These are phyloP conservation scores for Pseudogymnoascus sp. DNA, from an alignment of 2,329 filamentous ascomycete species.

Conservation along the genomic window DNA sequence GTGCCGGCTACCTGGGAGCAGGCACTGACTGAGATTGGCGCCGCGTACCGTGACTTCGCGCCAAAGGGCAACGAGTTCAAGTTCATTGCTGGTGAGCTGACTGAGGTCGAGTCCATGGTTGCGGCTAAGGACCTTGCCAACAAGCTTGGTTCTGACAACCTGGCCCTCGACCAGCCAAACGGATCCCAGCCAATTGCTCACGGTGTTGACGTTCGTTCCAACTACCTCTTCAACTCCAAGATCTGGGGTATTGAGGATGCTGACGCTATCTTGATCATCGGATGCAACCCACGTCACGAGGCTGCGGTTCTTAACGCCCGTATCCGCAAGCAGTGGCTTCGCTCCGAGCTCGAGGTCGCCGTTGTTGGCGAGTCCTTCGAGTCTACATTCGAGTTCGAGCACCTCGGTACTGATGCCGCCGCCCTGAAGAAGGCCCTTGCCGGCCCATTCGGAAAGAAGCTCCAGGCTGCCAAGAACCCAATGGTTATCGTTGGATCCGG, in stretches of 20 bases:
- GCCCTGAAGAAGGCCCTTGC: conserved; percentile 78
- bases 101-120: conserved; percentile 87
- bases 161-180: conserved; percentile 81
- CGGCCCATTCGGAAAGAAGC: conserved; percentile 87
- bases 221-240: conserved; percentile 93
- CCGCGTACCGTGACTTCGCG: conserved; percentile 68
- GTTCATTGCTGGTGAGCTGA: conserved; percentile 80
- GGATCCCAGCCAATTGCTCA: conserved; percentile 81
- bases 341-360: conserved; percentile 87
- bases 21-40: conserved; percentile 76
- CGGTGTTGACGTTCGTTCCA: conserved; percentile 86
- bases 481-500: conserved; percentile 96
- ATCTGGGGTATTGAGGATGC: conserved; percentile 92
- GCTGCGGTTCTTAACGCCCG: conserved; percentile 91
- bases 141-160: conserved; percentile 90
- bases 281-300: conserved; percentile 92
- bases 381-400: conserved; percentile 91
- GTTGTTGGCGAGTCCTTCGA: conserved; percentile 86
- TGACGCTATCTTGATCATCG: conserved; percentile 83
- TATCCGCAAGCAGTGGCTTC: conserved; percentile 95
- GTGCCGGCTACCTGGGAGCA: conserved; percentile 93
- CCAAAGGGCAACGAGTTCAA: conserved; percentile 94
- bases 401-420: conserved; percentile 70
- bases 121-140: conserved; percentile 97
- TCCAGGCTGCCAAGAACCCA: conserved; percentile 76